Conservation (phyloP, 352 stramenopile species). For the Globisporangium abappressorium region DNA sequence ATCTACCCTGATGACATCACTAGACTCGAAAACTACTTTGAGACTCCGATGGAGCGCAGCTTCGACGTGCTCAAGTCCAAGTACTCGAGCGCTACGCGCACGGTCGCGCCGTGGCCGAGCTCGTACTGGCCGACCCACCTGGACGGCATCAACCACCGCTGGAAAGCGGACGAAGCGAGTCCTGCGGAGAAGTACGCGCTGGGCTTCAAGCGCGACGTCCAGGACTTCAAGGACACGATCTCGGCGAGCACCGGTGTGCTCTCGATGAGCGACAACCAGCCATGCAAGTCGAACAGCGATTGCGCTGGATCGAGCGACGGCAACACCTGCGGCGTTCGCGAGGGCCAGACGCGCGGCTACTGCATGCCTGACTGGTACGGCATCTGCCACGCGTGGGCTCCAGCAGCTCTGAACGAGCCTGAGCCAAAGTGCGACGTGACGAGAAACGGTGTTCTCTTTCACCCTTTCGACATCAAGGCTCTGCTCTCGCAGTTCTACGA, state of each 20-base stretch:
- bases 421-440: slow-evolving; percentile 44
- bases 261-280: slow-evolving; percentile 23
- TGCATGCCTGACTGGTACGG: slow-evolving; percentile 47
- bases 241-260: slow-evolving; percentile 35
- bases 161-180: slow-evolving; percentile 27
- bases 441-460: slow-evolving; percentile 45
- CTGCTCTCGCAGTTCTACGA: slow-evolving; percentile 43
- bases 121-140: slow-evolving; percentile 60
- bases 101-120: slow-evolving; percentile 30
- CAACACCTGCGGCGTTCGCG: slow-evolving; percentile 31
- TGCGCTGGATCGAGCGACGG: slow-evolving; percentile 24
- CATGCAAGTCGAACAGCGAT: slow-evolving; percentile 31
- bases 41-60: slow-evolving; percentile 22
- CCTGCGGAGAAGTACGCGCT: slow-evolving; percentile 47
- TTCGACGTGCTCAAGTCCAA: slow-evolving; percentile 29
- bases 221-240: slow-evolving; percentile 33
- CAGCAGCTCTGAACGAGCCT: slow-evolving; percentile 33
- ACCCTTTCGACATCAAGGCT: slow-evolving; percentile 48
- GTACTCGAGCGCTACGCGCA: slow-evolving; percentile 21
- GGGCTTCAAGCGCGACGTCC: slow-evolving; percentile 35
- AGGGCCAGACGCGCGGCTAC: slow-evolving; percentile 31
- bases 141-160: slow-evolving; percentile 57
- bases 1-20: slow-evolving; percentile 12
- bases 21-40: slow-evolving; percentile 28
- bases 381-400: slow-evolving; percentile 49